These are phyloP conservation scores for Parietichytrium sp. DNA, from an alignment of 108 stramenopile genomes.

Conservation along the genomic window DNA sequence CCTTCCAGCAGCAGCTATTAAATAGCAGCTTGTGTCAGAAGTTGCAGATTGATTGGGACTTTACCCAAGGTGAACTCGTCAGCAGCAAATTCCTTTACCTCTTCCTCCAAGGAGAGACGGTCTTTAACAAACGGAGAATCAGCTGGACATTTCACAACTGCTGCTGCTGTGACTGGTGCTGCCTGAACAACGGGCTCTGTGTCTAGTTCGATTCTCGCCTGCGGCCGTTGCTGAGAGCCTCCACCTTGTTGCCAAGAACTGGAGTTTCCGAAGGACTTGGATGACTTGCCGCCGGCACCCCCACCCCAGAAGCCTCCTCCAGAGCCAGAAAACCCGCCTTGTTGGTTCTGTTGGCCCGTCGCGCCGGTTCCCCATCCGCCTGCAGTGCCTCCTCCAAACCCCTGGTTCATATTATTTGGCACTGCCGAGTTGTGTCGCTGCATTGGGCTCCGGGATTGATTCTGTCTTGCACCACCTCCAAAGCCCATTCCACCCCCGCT, in stretches of 20 bases:
- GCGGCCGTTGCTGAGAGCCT: background rate
- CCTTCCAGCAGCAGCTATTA: too few relatives aligned
- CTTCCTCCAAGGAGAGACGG: background rate
- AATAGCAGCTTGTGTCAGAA: too few relatives aligned
- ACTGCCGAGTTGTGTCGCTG: background rate
- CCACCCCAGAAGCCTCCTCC: background rate
- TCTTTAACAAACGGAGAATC: conserved; percentile 18
- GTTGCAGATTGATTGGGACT: conserved; percentile 3
- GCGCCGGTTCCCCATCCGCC: background rate
- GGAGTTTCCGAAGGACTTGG: background rate
- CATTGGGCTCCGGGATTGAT: background rate
- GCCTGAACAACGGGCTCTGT: background rate
- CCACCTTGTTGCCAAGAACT: background rate
- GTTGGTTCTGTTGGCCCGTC: too few relatives aligned
- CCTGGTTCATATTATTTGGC: background rate
- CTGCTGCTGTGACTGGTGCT: background rate
- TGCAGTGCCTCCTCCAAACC: background rate
- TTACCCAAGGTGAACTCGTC: background rate
- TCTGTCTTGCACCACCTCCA: background rate
- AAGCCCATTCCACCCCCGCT: too few relatives aligned
- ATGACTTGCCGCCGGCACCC: background rate
- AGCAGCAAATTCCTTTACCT: background rate
- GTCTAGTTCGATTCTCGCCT: background rate
- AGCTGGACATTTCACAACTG: background rate
- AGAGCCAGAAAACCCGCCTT: background rate